These are phyloP conservation scores for Rhizophagus sp. DNA, from an alignment of 192 early-diverging fungal genomes.

Conservation along the genomic window DNA sequence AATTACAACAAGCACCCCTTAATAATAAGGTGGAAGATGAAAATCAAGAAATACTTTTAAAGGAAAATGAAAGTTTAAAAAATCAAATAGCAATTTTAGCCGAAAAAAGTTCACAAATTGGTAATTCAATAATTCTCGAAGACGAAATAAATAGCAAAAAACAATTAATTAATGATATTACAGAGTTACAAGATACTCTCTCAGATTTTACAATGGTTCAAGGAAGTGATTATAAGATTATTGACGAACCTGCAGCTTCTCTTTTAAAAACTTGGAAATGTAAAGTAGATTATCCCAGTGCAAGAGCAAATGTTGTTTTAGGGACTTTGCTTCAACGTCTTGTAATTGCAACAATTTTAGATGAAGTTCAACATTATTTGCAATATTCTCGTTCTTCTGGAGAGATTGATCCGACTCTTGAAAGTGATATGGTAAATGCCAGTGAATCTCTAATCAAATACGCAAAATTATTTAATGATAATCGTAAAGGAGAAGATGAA, in stretches of 20 bases:
- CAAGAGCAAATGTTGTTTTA: neutral
- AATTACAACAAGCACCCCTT: neutral
- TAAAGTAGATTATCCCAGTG: neutral
- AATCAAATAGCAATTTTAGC: neutral
- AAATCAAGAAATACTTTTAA: neutral
- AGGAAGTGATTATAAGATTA: conserved; percentile 1
- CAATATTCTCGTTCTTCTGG: neutral
- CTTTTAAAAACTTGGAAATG: conserved; percentile 18
- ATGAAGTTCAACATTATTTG: neutral
- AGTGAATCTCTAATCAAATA: neutral
- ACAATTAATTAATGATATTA: neutral
- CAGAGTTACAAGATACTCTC: neutral
- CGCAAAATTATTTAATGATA: neutral
- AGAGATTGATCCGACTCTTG: neutral
- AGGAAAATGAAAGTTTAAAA: neutral
- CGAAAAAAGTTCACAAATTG: neutral
- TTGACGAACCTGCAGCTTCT: neutral
- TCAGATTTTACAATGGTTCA: conserved; percentile 17
- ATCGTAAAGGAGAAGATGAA: neutral
- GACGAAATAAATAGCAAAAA: neutral
- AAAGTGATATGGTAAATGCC: neutral
- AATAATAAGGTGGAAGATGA: too few species aligned
- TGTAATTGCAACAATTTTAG: neutral
- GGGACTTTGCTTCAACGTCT: neutral
- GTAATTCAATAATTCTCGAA: neutral